Conservation (phyloP, 352 stramenopile species). For the Globisporangium sylvaticum region DNA sequence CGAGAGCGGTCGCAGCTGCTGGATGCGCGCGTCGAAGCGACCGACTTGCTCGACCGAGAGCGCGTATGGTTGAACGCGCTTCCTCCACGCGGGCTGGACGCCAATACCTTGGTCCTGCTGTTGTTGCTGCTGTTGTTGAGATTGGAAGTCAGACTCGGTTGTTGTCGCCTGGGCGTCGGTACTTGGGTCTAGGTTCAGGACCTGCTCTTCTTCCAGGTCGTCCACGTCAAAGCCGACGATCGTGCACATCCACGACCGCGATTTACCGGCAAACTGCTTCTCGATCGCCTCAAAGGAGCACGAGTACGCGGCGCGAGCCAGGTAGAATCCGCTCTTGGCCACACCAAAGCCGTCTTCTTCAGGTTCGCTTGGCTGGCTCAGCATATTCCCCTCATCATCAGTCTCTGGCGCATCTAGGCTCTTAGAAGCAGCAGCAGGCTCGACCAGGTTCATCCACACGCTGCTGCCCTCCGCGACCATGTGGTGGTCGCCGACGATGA, state of each 20-base stretch:
- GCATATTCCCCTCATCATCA: neutral
- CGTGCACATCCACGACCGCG: slow-evolving; percentile 24
- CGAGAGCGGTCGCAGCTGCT: slow-evolving; percentile 9
- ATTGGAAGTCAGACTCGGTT: neutral
- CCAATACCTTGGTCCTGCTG: neutral
- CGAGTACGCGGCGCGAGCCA: slow-evolving; percentile 24
- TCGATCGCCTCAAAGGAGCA: slow-evolving; percentile 28
- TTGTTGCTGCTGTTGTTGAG: neutral
- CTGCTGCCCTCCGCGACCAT: slow-evolving; percentile 54
- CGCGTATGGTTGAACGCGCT: slow-evolving; percentile 13
- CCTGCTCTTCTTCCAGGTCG: slow-evolving; percentile 31
- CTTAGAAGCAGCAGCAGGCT: neutral
- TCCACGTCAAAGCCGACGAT: slow-evolving; percentile 54
- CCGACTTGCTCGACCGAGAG: slow-evolving; percentile 18
- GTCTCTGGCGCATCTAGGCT: slow-evolving; percentile 14
- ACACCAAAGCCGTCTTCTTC: slow-evolving; percentile 1
- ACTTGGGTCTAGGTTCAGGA: slow-evolving; percentile 12
- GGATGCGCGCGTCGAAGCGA: slow-evolving; percentile 18
- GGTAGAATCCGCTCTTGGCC: slow-evolving; percentile 16
- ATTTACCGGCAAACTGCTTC: slow-evolving; percentile 7
- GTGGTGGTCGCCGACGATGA: slow-evolving; percentile 29
- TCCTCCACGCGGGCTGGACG: slow-evolving; percentile 11
- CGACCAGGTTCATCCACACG: slow-evolving; percentile 47
- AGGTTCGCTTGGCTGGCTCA: neutral
- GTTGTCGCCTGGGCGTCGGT: slow-evolving; percentile 20